Evolutionary conservation across 805 yeast genomes (phyloP), one percentile per base, ranked within the genome.

Genomic region (Lachancea meyersii): DNA sequence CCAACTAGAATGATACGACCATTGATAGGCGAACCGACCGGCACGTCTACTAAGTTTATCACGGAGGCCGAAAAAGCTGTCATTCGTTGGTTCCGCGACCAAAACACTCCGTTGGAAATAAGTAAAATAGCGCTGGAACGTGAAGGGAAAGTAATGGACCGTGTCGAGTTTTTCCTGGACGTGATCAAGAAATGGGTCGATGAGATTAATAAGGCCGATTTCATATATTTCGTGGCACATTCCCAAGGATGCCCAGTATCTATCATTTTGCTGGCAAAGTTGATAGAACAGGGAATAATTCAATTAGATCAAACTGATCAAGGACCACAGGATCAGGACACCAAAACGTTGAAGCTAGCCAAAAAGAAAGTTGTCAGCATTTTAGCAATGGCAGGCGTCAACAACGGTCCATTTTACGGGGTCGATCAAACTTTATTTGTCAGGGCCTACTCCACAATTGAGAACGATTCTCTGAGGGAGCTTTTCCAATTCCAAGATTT

Each of bases 171-270:
- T 53, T 86, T 91, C 52, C 83, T 79, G 48, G 77, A 79, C 24
- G 75, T 86, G 34, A 69, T 91, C 61, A 69, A 71, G 50, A 80
- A 79, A 57, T 85, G 91, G 86, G 54, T 61, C 17, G 64, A 68
- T 28, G 71, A 69, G 43, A 52, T 71, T 2, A 66, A 67, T 35
- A 48, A 69, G n/a, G 91, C 96, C 0, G 97, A 91, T 61, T 82
- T 83, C 48, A 77, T 91, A n/a, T 87, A 82, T 57, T 76, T 91
- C 48, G 96, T 96, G 1, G 81, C 95, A 1, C 98, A 91, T 63
- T 89, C 97, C 0, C 98, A 91, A 62, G 98, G 98, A 0, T 81
- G 91, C 36, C 97, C 96, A 0, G 97, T 93, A 0, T 77, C 95
- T 0, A 79, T 87, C 1, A 80, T 86, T 24, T 61, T 91, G 22